Percentiles rank a stretch among this genome's conserved stretches.
Evolutionary conservation across 2,329 filamentous ascomycete genomes (phyloP).

Genomic region (Diaporthe sp.): DNA sequence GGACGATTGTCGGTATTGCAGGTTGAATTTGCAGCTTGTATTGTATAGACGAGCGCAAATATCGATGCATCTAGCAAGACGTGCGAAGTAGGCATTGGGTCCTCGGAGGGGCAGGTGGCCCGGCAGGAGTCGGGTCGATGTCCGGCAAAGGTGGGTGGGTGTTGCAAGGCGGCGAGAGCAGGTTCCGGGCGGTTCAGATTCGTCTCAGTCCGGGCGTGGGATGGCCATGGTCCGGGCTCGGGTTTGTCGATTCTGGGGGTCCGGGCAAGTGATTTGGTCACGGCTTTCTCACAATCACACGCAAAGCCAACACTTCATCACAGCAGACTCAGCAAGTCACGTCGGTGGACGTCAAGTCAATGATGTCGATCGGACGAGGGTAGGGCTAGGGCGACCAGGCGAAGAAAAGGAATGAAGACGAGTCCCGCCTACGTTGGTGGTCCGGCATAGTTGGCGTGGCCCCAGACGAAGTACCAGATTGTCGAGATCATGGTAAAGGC

Average conservation of each 20-base stretch:
- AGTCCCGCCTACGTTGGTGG: conserved; percentile 53
- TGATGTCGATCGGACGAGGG: conserved; percentile 5
- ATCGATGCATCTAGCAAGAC: conserved; percentile 11
- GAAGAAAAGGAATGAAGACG: conserved; percentile 9
- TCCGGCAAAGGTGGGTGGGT: conserved; percentile 4
- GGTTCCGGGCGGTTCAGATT: neutral
- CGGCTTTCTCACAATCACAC: conserved; percentile 28
- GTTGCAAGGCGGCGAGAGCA: neutral
- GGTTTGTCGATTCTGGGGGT: conserved; percentile 8
- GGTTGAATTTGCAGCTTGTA: conserved; percentile 3
- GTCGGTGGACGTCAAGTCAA: conserved; percentile 20
- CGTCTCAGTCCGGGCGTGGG: conserved; percentile 16
- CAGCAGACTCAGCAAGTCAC: conserved; percentile 30
- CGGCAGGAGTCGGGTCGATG: conserved; percentile 12
- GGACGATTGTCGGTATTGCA: neutral
- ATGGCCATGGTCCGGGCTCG: neutral
- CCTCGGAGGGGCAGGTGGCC: conserved; percentile 16
- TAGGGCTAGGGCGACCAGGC: neutral
- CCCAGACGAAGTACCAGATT: conserved; percentile 77
- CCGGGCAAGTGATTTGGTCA: conserved; percentile 29
- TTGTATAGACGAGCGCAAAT: conserved; percentile 1
- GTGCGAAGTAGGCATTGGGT: neutral
- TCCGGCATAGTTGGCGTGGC: conserved; percentile 74
- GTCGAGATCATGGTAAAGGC: conserved; percentile 70
- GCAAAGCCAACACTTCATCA: conserved; percentile 29